Conservation (phyloP, 2,329 filamentous ascomycete genomes). For the Beauveria asiatica region DNA sequence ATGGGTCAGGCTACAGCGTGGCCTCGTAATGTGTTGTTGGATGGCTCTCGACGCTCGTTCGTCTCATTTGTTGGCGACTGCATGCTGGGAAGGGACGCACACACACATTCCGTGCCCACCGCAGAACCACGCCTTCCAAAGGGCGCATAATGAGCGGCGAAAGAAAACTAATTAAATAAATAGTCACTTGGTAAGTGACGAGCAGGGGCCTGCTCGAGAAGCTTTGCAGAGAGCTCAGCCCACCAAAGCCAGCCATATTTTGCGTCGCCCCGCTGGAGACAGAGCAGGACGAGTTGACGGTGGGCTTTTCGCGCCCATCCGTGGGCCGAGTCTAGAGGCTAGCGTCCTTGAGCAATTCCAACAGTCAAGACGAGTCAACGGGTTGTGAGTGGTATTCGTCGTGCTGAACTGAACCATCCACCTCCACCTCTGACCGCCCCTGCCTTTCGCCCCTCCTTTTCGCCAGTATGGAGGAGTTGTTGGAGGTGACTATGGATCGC, state of each 20-base stretch:
- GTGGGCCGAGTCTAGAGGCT: slow-evolving; percentile 2
- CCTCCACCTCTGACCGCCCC: neutral
- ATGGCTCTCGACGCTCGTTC: neutral
- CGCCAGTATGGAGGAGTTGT: neutral
- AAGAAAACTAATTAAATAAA: too few relatives aligned
- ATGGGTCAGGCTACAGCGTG: neutral
- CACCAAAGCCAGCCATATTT: neutral
- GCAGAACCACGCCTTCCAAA: neutral
- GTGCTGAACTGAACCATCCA: slow-evolving; percentile 1
- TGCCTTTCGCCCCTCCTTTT: neutral
- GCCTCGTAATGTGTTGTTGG: slow-evolving; percentile 4
- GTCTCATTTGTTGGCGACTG: neutral
- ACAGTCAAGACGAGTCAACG: neutral
- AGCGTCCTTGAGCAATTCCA: slow-evolving; percentile 3
- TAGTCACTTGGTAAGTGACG: neutral
- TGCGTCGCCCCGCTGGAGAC: neutral
- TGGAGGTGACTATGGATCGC: neutral
- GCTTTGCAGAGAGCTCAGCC: neutral
- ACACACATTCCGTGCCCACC: neutral
- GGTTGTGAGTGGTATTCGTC: neutral
- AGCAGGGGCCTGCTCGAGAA: neutral
- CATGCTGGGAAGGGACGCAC: neutral
- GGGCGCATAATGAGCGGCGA: neutral
- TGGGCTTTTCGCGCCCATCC: neutral
- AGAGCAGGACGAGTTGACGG: neutral